phyloP scores from a whole-genome alignment of 441 rosid species.

The Adansonia gregorii region DNA sequence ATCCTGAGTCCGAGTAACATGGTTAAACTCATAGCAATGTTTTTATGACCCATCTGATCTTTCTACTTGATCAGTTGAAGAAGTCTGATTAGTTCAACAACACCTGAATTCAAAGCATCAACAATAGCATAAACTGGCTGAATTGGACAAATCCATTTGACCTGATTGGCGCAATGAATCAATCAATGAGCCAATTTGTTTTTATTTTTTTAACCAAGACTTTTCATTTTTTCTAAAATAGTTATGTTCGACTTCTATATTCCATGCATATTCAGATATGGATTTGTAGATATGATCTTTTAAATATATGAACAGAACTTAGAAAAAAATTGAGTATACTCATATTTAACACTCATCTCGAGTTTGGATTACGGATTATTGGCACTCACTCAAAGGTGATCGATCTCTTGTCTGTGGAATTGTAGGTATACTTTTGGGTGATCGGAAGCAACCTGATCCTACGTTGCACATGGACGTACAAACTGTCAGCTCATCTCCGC shows the following conservation, averaged over 20 bases:
- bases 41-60: not conserved
- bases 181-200: not conserved
- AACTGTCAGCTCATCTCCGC: slow-evolving; percentile 92
- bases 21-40: not conserved
- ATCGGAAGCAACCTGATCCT: slow-evolving; percentile 84
- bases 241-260: not conserved
- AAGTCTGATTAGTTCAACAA: not conserved
- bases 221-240: too few species aligned
- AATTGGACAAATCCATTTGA: not conserved
- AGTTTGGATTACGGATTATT: not conserved
- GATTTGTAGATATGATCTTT: too few species aligned
- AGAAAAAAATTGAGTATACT: too few species aligned
- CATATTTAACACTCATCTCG: too few species aligned
- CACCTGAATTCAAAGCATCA: slow-evolving; percentile 7
- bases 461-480: slow-evolving; percentile 96
- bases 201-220: too few species aligned
- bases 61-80: not conserved
- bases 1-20: not conserved
- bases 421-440: slow-evolving; percentile 89
- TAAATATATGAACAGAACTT: too few species aligned
- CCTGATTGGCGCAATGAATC: not conserved
- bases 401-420: not conserved
- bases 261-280: too few species aligned
- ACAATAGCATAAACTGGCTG: not conserved
- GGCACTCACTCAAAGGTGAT: not conserved